Evolutionary conservation across 345 rosid genomes (phyloP).

Genomic region (Aurinia saxatilis): DNA sequence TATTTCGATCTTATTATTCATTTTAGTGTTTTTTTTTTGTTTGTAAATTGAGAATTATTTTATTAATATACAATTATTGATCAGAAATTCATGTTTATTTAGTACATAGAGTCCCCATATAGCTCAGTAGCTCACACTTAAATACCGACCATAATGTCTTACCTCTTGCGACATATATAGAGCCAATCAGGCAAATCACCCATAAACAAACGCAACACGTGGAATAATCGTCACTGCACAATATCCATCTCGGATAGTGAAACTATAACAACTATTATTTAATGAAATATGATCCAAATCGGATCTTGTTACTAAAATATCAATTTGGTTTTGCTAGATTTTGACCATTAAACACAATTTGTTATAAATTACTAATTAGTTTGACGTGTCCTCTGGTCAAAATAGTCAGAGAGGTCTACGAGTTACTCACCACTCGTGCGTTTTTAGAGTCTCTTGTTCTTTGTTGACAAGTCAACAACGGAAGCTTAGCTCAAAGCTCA

Average conservation of each 20-base stretch:
- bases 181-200: background rate
- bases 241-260: background rate
- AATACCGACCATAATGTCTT: background rate
- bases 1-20: too few species aligned
- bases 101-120: background rate
- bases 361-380: background rate
- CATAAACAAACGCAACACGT: slow-evolving; percentile 1
- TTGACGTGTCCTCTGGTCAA: slow-evolving; percentile 10
- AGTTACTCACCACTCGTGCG: slow-evolving; percentile 29
- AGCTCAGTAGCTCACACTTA: background rate
- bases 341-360: slow-evolving; percentile 12
- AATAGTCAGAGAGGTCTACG: slow-evolving; percentile 16
- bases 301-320: background rate
- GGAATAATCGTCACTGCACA: background rate
- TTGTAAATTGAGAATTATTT: too few species aligned
- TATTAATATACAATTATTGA: too few species aligned
- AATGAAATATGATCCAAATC: background rate
- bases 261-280: background rate
- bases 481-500: slow-evolving; percentile 17
- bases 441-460: slow-evolving; percentile 11
- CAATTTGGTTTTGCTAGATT: slow-evolving; percentile 3
- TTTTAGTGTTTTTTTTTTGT: too few species aligned
- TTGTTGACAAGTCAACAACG: slow-evolving; percentile 25
- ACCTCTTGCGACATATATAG: background rate
- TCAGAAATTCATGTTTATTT: too few species aligned